Evolutionary conservation across 768 basidiomycete species (phyloP).

Genomic region (Piloderma croceum): DNA sequence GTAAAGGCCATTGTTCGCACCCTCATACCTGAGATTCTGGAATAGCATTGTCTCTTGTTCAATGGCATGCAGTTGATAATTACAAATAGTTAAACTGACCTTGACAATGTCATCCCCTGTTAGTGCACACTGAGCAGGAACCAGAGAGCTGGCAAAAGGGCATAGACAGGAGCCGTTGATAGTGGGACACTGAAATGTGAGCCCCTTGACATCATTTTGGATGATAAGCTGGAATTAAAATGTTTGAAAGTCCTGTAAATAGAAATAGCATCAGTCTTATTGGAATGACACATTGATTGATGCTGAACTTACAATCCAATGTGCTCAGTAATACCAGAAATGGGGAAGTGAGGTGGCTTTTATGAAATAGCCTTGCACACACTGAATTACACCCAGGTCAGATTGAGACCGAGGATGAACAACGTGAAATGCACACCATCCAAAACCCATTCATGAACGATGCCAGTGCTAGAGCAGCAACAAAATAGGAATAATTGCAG

Average conservation of each 20-base stretch:
- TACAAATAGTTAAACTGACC: too few species aligned
- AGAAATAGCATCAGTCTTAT: slow-evolving; percentile 28
- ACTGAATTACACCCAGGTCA: slow-evolving; percentile 4
- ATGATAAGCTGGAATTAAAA: slow-evolving; percentile 21
- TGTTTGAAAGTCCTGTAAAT: slow-evolving; percentile 7
- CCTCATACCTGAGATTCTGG: too few species aligned
- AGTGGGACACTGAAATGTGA: slow-evolving; percentile 38
- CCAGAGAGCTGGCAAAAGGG: too few species aligned
- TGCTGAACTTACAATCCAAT: slow-evolving; percentile 53
- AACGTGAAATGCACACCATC: slow-evolving; percentile 49
- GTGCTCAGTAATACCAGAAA: slow-evolving; percentile 55
- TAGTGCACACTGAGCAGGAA: too few species aligned
- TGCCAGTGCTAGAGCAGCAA: slow-evolving; percentile 51
- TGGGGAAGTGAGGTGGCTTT: slow-evolving; percentile 46
- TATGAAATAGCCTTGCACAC: slow-evolving; percentile 35
- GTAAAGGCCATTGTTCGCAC: too few species aligned
- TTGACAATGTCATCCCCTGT: too few species aligned
- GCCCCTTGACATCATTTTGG: slow-evolving; percentile 44
- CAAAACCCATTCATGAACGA: slow-evolving; percentile 52
- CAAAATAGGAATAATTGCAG: slow-evolving; percentile 52
- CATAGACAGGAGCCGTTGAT: too few species aligned
- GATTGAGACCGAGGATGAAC: neutral
- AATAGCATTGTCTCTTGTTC: too few species aligned
- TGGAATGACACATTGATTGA: slow-evolving; percentile 36
- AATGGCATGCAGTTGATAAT: too few species aligned